Evolutionary conservation across 441 rosid genomes (phyloP).

Genomic region (Geranium incanum): DNA sequence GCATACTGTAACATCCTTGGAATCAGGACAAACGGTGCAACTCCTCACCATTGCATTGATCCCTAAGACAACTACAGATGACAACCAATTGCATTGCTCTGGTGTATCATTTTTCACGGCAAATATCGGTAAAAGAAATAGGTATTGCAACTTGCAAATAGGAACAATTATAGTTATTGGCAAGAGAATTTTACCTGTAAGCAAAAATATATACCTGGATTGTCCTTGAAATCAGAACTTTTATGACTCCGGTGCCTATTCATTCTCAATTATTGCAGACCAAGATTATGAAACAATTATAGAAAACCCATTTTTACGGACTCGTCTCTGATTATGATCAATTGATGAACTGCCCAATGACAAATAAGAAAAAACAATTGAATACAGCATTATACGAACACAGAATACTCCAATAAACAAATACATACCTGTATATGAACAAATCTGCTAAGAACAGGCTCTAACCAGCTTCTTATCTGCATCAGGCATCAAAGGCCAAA

Average conservation of each 20-base stretch:
- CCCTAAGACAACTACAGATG: background rate
- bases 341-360: background rate
- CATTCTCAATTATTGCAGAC: conserved; percentile 5
- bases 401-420: conserved; percentile 1
- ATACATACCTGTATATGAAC: conserved; percentile 12
- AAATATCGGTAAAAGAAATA: background rate
- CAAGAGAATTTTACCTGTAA: background rate
- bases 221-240: background rate
- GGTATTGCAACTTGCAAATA: background rate
- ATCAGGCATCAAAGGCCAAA: background rate
- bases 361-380: background rate
- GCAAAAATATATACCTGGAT: background rate
- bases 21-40: background rate
- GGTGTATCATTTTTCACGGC: background rate
- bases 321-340: background rate
- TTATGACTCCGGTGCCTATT: background rate
- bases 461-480: conserved; percentile 19
- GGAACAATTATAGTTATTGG: background rate
- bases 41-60: background rate
- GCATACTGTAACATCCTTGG: background rate
- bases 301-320: background rate
- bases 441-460: background rate
- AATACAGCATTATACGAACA: background rate
- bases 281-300: conserved; percentile 2
- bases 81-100: no score